Evolutionary conservation across 148 eudicot species (phyloP).

Genomic region (Oxyria digyna): DNA sequence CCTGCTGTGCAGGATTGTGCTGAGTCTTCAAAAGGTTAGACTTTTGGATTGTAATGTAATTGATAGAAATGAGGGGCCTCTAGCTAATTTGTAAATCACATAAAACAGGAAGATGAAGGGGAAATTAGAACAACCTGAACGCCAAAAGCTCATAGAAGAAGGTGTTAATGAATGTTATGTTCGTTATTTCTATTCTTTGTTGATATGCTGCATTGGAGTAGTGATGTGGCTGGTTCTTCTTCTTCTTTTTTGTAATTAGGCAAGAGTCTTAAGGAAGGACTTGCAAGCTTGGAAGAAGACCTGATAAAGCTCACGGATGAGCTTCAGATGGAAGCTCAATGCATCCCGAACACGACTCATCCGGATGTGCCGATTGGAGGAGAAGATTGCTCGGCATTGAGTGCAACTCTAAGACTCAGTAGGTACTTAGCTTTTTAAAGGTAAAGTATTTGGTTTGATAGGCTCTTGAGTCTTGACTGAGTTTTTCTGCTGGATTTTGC

Average conservation of each 20-base stretch:
- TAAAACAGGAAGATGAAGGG: conserved; percentile 98
- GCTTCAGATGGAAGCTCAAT: conserved; percentile 85
- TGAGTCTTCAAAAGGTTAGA: conserved; percentile 66
- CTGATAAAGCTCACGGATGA: conserved; percentile 68
- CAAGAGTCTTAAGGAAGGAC: conserved; percentile 67
- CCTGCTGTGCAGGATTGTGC: too few relatives aligned
- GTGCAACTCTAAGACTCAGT: too few relatives aligned
- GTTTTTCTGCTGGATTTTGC: too few relatives aligned
- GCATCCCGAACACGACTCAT: conserved; percentile 92
- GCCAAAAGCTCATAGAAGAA: conserved; percentile 80
- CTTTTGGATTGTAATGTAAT: neutral
- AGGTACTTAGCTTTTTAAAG: too few relatives aligned
- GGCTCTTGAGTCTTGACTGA: too few relatives aligned
- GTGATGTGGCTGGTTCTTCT: conserved; percentile 1
- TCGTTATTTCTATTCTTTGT: conserved; percentile 5
- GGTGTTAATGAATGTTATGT: conserved; percentile 25
- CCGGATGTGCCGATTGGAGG: conserved; percentile 87
- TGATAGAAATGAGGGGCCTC: conserved; percentile 6
- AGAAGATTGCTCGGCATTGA: conserved; percentile 60
- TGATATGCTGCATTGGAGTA: neutral
- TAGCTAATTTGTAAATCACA: conserved; percentile 71
- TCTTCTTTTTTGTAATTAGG: conserved; percentile 31
- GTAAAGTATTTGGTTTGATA: too few relatives aligned
- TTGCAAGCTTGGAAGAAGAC: conserved; percentile 64
- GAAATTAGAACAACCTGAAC: conserved; percentile 66